These are phyloP conservation scores for Ophiostoma ulmi DNA, from an alignment of 2,329 filamentous ascomycete species.

Conservation along the genomic window DNA sequence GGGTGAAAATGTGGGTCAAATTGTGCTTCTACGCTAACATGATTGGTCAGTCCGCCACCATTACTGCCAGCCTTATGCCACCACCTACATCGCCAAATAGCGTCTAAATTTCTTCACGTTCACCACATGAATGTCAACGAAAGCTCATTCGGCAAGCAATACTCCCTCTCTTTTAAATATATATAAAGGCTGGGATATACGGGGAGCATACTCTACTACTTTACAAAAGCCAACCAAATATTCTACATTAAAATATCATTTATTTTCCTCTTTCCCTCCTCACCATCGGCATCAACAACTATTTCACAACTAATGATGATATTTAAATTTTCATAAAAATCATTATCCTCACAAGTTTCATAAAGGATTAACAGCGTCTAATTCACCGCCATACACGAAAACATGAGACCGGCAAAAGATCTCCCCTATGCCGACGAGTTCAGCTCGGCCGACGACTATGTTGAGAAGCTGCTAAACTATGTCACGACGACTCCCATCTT, in stretches of 20 bases:
- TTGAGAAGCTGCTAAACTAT: slow-evolving; percentile 72
- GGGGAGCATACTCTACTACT: no score
- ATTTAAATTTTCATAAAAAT: no score
- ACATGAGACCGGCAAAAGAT: slow-evolving; percentile 31
- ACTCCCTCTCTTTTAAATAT: background rate
- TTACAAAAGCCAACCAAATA: no score
- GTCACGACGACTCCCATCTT: slow-evolving; percentile 69
- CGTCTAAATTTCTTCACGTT: slow-evolving; percentile 19
- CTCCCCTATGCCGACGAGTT: slow-evolving; percentile 71
- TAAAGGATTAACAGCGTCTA: no score
- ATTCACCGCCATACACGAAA: no score
- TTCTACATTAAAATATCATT: no score
- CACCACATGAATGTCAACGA: background rate
- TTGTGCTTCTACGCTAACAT: background rate
- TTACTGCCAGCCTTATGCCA: slow-evolving; percentile 17
- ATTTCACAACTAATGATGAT: no score
- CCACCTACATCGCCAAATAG: slow-evolving; percentile 8
- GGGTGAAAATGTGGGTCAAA: slow-evolving; percentile 12
- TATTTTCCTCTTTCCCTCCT: no score
- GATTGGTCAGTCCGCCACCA: slow-evolving; percentile 17
- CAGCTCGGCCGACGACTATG: slow-evolving; percentile 66
- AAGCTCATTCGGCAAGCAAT: background rate
- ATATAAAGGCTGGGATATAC: background rate
- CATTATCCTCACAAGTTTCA: no score
- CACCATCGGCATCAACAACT: no score